phyloP scores from a whole-genome alignment of 352 stramenopile genomes.

The Phytophthora foliorum region DNA sequence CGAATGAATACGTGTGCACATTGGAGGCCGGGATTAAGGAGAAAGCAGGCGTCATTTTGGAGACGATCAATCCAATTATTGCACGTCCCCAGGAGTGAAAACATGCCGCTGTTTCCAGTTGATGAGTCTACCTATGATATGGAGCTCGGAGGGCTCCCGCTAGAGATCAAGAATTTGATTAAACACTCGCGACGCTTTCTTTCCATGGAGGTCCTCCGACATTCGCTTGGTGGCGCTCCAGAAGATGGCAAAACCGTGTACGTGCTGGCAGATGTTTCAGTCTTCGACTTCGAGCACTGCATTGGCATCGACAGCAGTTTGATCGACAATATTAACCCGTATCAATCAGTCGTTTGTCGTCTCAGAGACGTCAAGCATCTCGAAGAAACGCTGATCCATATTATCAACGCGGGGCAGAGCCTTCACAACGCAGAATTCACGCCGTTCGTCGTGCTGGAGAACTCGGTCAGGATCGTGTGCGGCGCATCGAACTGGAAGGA shows the following conservation, averaged over 20 bases:
- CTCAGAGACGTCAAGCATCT: background rate
- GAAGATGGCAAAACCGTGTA: background rate
- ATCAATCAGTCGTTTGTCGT: background rate
- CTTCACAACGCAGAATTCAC: background rate
- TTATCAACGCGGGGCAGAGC: background rate
- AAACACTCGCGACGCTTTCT: background rate
- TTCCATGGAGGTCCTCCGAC: background rate
- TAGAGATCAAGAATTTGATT: background rate
- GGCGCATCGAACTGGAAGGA: background rate
- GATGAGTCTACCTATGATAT: background rate
- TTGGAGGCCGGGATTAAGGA: background rate
- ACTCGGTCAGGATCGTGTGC: background rate
- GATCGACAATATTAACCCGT: background rate
- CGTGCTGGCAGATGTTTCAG: background rate
- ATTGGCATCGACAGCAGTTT: background rate
- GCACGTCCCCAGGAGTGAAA: background rate
- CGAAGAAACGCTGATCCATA: background rate
- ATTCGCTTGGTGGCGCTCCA: background rate
- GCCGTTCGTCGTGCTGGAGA: background rate
- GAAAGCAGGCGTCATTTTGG: background rate
- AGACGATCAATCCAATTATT: no score
- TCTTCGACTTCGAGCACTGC: background rate
- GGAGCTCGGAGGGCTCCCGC: background rate
- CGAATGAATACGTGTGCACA: background rate
- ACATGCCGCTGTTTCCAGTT: background rate